Conservation (phyloP, 2,329 filamentous ascomycete species). For the Alternaria triticina region DNA sequence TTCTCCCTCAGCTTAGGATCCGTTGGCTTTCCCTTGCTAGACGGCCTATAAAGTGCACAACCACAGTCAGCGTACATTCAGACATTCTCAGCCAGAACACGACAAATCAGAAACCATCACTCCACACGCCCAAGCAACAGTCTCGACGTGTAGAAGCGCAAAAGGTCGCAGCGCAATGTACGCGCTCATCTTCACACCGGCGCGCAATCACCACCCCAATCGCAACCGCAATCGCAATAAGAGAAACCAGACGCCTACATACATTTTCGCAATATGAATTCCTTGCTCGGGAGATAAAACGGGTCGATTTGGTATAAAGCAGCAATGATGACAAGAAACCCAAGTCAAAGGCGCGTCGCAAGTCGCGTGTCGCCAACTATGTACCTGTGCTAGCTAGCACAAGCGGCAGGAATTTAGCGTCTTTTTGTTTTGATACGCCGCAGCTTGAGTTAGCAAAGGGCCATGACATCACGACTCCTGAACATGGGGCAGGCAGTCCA, state of each 20-base stretch:
- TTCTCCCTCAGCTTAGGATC: slow-evolving; percentile 54
- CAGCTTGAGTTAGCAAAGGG: neutral
- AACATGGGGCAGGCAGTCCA: neutral
- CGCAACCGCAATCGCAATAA: too few relatives aligned
- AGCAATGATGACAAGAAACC: neutral
- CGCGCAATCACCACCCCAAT: too few relatives aligned
- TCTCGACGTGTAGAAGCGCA: neutral
- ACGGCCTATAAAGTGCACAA: slow-evolving; percentile 28
- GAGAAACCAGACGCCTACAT: neutral
- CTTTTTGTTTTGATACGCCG: slow-evolving; percentile 9
- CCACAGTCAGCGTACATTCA: too few relatives aligned
- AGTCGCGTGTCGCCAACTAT: neutral
- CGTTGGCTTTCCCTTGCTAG: slow-evolving; percentile 55
- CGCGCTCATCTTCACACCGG: too few relatives aligned
- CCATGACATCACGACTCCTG: slow-evolving; percentile 8
- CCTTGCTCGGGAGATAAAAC: neutral
- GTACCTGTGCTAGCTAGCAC: neutral
- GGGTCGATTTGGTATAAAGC: neutral
- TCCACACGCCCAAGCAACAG: too few relatives aligned
- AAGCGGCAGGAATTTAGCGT: neutral
- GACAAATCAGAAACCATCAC: too few relatives aligned
- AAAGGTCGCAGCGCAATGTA: too few relatives aligned
- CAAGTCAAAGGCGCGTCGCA: neutral
- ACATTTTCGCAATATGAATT: neutral
- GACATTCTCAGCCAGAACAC: too few relatives aligned